Percentiles rank a stretch among this genome's conserved stretches.
These are phyloP conservation scores for Elsinoe australis DNA, from an alignment of 2,329 filamentous ascomycete species.

Conservation along the genomic window DNA sequence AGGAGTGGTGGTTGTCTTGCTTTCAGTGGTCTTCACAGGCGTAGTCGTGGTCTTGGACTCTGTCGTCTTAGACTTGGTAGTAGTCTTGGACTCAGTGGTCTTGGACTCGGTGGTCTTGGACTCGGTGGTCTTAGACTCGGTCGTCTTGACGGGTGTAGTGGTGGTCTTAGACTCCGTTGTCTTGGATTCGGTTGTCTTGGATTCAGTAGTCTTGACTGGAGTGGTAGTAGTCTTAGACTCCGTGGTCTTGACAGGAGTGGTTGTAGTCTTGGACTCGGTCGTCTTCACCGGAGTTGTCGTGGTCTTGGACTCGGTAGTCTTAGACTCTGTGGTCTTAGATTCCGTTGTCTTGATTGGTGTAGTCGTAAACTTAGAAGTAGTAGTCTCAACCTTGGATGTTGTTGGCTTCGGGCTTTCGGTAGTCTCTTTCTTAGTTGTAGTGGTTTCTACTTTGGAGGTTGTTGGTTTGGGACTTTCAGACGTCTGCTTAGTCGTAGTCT, in stretches of 20 bases:
- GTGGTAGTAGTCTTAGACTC: background rate
- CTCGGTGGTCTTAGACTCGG: no score
- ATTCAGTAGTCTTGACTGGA: background rate
- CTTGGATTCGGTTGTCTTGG: background rate
- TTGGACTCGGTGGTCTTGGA: no score
- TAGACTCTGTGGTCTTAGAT: background rate
- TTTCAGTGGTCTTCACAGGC: background rate
- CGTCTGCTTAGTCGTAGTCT: no score
- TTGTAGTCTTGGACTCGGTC: background rate
- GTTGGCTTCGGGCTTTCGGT: background rate
- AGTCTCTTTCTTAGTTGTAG: background rate
- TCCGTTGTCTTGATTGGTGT: background rate
- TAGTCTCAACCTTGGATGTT: background rate
- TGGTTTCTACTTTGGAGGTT: background rate
- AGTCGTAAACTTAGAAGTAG: background rate
- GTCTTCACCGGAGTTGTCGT: slow-evolving; percentile 4
- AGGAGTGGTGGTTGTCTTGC: no score
- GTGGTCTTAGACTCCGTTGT: background rate
- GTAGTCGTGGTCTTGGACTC: slow-evolving; percentile 1
- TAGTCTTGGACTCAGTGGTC: background rate
- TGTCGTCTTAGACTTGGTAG: background rate
- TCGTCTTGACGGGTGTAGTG: no score
- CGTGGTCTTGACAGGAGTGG: background rate
- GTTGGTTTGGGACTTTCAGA: background rate
- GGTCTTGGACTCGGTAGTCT: slow-evolving; percentile 2